Evolutionary conservation across 805 yeast species (phyloP), one percentile per base, ranked within the genome.

Genomic region (Cyberlindnera petersonii): DNA sequence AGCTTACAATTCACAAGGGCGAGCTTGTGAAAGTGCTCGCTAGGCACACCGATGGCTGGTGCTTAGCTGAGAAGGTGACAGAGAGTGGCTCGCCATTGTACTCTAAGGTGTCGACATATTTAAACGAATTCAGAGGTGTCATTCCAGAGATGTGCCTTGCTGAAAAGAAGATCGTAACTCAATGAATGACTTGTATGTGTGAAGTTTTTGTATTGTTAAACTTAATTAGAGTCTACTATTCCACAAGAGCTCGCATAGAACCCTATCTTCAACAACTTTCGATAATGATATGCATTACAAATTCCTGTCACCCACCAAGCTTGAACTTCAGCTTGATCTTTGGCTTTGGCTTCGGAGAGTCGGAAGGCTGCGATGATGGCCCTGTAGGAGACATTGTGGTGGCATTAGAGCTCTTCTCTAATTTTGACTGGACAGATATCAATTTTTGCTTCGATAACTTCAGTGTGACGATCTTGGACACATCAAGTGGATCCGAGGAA

Each of bases 31-130:
- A 53, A 43, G 49, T 66, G 1, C 40, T 66, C 7, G 68, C 70
- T 2, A 57, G 59, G 14, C 72, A 68, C 48, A 62, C 69, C 2
- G 72, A 68, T 46, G 71, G 71, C 4, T 68, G 72, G 72, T 67
- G 70, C 40, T 46, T 68, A 10, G 69, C 58, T 3, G 71, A 66
- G 37, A 65, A 60, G 35, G 60, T 64, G 38, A 43, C 48, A 13
- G 16, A 15, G 11, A 40, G 43, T 16, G 69, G 66, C 0, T 35
- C 27, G 3, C 33, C 47, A 4, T 8, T 45, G 3, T 43, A 6
- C 4, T 39, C 26, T 18, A 35, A 23, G 4, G 32, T 39, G 6
- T 16, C 27, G 10, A 43, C 40, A 5, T 65, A 66, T 35, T 42
- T 65, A 21, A 61, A 65, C 39, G 65, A 62, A 6, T 55, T 58